Evolutionary conservation across 495 filamentous ascomycete genomes (phyloP), one percentile per base, ranked within the genome.

Genomic region (Polyplosphaeria fusca): DNA sequence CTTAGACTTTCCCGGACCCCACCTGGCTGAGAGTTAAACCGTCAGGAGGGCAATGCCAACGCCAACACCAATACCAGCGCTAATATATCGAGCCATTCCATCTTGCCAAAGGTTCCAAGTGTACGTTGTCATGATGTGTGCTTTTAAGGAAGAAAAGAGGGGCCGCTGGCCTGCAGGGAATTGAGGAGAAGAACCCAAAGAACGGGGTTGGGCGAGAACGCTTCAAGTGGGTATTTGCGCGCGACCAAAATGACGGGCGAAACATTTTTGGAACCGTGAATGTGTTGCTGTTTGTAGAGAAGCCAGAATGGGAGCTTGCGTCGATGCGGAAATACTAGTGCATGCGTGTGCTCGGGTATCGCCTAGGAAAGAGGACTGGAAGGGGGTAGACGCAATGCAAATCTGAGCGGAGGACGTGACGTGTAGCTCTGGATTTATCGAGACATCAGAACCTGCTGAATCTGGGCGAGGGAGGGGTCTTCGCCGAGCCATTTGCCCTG

Each of bases 401-500:
- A n/a, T n/a, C n/a, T n/a, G n/a, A n/a, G n/a, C n/a, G n/a, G n/a
- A n/a, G n/a, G n/a, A n/a, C n/a, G n/a, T 35, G n/a, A 35, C n/a
- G 30, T 9, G n/a, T 35, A n/a, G n/a, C 30, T 35, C 30, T 19
- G 20, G 18, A 23, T 51, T 40, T 55, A 55, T 53, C 62, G 62
- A 14, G 35, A 30, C 46, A 56, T 46, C 1, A 66, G 37, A 23
- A 58, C 59, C 32, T 66, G 63, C 46, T 58, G 58, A 30, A 66
- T 66, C 23, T 61, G 48, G 3, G 61, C 48, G 9, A 70, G 58
- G 23, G 66, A 43, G 16, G 71, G 71, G 43, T 74, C 71, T 45
- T 74, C 71, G 11, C 39, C 59, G 20, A 72, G 52, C 71, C 71
- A 74, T 45, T 72, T 74, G 24, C 71, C 70, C 35, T 69, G 58